phyloP scores from a whole-genome alignment of 2,329 filamentous ascomycete species.

The Aspergillus brasiliensis region DNA sequence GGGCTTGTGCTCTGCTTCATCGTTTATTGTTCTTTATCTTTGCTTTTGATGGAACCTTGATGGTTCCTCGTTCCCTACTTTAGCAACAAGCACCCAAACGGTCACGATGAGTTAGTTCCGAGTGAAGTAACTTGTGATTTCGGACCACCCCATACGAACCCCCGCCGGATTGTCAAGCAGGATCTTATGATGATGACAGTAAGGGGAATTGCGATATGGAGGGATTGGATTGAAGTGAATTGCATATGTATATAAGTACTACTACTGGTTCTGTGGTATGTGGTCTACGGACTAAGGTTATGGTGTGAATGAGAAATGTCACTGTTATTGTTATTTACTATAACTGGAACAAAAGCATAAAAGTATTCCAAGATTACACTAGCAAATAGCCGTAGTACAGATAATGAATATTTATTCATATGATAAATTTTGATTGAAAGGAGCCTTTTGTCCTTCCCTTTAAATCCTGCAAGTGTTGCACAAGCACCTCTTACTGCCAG shows the following conservation, averaged over 20 bases:
- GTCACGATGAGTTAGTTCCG: neutral
- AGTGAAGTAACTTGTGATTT: neutral
- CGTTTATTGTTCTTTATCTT: neutral
- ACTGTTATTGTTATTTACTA: neutral
- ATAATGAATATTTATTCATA: too few relatives aligned
- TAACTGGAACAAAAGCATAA: too few relatives aligned
- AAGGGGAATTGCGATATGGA: neutral
- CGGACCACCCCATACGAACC: neutral
- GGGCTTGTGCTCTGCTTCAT: neutral
- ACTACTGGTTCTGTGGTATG: neutral
- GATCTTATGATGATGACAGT: constrained; percentile 9
- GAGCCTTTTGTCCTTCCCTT: too few relatives aligned
- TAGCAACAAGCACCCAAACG: neutral
- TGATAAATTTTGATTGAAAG: too few relatives aligned
- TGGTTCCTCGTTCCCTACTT: neutral
- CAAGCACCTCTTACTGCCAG: too few relatives aligned
- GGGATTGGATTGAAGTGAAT: too few relatives aligned
- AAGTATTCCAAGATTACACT: too few relatives aligned
- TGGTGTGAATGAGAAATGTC: constrained; percentile 2
- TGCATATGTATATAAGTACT: constrained; percentile 5
- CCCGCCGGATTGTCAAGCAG: constrained; percentile 13
- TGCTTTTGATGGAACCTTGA: neutral
- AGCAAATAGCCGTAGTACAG: too few relatives aligned
- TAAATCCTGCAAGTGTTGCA: too few relatives aligned
- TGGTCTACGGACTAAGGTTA: neutral